A percentile compares a stretch with the other conserved stretches of the same genome.
phyloP scores from a whole-genome alignment of 306 rosid genomes.

The Cucurbita pepo region DNA sequence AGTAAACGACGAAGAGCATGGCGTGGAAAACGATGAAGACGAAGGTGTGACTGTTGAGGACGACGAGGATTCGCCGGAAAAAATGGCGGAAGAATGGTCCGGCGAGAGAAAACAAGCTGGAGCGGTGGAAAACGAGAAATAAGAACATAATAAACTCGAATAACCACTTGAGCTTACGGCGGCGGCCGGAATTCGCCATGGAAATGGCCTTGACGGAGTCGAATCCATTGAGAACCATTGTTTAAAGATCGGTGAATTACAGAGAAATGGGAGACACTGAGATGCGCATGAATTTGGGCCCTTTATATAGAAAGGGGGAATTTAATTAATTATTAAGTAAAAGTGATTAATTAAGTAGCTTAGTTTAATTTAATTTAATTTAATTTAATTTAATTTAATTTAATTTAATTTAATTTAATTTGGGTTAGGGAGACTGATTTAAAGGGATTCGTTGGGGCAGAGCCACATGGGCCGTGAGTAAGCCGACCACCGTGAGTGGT shows the following conservation, averaged over 20 bases:
- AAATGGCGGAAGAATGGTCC: background rate
- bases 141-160: conserved; percentile 14
- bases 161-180: conserved; percentile 10
- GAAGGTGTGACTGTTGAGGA: conserved; percentile 26
- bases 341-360: background rate
- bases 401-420: background rate
- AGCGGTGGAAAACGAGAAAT: conserved; percentile 13
- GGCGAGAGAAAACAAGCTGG: conserved; percentile 14
- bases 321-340: background rate
- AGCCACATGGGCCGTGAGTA: background rate
- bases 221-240: conserved; percentile 6
- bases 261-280: background rate
- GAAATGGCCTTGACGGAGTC: conserved; percentile 14
- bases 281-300: background rate
- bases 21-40: conserved; percentile 27
- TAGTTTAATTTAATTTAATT: background rate
- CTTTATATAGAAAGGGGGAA: background rate
- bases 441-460: background rate
- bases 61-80: background rate
- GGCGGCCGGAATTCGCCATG: conserved; percentile 16
- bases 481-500: background rate
- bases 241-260: too few relatives aligned
- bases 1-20: conserved; percentile 31
- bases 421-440: background rate
- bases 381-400: background rate